Evolutionary conservation across 2,329 filamentous ascomycete genomes (phyloP).

Genomic region (Stenocarpella maydis): DNA sequence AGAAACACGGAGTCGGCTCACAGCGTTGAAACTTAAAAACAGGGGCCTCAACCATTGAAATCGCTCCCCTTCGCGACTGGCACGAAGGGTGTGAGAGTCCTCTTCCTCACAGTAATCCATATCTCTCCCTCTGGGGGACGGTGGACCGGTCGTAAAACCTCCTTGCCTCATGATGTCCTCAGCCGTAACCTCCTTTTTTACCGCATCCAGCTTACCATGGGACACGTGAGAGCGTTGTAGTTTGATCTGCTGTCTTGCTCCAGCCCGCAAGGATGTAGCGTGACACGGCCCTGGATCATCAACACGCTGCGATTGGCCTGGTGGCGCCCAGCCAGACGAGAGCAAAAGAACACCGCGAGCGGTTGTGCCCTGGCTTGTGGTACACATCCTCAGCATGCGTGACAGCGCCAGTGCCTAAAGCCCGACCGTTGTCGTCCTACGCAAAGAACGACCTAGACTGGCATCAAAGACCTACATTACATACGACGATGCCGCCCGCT

Average conservation of each 20-base stretch:
- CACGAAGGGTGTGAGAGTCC: not conserved
- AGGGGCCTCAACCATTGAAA: not conserved
- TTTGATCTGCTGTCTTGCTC: constrained; percentile 11
- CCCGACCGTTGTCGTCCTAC: constrained; percentile 30
- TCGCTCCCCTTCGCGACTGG: not conserved
- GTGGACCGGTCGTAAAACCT: not conserved
- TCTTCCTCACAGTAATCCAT: not conserved
- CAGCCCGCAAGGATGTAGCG: not conserved
- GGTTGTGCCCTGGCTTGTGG: constrained; percentile 7
- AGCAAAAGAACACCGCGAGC: not conserved
- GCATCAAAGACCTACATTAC: constrained; percentile 23
- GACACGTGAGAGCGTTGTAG: constrained; percentile 9
- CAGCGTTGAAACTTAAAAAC: constrained; percentile 21
- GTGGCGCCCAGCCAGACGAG: constrained; percentile 10
- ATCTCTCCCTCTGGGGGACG: not conserved
- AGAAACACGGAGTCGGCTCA: constrained; percentile 12
- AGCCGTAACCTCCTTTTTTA: constrained; percentile 2
- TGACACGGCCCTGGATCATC: constrained; percentile 7
- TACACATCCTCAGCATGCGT: constrained; percentile 14
- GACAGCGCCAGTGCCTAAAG: constrained; percentile 20
- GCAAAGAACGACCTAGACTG: not conserved
- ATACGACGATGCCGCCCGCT: constrained; percentile 13
- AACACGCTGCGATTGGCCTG: constrained; percentile 21
- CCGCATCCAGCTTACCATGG: not conserved
- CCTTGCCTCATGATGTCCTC: constrained; percentile 20